phyloP scores from a whole-genome alignment of 176 grass and related monocot genomes.

The Lolium multiflorum region DNA sequence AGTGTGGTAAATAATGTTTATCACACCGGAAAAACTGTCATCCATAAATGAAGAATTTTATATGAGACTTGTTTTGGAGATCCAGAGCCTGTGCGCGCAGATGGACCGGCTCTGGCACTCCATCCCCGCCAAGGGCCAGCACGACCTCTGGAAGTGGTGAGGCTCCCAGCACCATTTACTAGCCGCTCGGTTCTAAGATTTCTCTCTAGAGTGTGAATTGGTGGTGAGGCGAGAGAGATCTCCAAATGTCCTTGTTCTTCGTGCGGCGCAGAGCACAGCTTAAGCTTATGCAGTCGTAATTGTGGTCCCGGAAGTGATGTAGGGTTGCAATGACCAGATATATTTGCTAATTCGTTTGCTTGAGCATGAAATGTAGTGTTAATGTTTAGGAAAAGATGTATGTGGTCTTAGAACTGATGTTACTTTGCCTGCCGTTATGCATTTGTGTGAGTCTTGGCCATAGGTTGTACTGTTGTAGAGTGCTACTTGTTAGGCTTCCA shows the following conservation, averaged over 20 bases:
- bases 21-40: background rate
- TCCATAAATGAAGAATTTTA: background rate
- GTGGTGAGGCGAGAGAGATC: background rate
- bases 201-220: background rate
- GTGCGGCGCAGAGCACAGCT: background rate
- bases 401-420: conserved; percentile 1
- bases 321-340: background rate
- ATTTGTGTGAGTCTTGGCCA: background rate
- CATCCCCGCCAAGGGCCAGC: conserved; percentile 77
- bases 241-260: background rate
- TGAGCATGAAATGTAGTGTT: background rate
- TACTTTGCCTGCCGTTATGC: background rate
- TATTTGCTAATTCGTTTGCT: conserved; percentile 25
- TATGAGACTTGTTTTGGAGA: background rate
- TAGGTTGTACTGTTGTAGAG: background rate
- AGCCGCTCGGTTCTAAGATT: background rate
- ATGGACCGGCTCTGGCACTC: conserved; percentile 96
- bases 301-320: background rate
- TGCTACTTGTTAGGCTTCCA: background rate
- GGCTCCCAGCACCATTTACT: background rate
- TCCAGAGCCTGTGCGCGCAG: conserved; percentile 78
- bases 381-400: background rate
- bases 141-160: conserved; percentile 98
- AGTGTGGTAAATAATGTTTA: background rate
- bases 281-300: background rate